These are phyloP conservation scores for Geotrichum ghanense DNA, from an alignment of 805 yeast genomes.

Conservation along the genomic window DNA sequence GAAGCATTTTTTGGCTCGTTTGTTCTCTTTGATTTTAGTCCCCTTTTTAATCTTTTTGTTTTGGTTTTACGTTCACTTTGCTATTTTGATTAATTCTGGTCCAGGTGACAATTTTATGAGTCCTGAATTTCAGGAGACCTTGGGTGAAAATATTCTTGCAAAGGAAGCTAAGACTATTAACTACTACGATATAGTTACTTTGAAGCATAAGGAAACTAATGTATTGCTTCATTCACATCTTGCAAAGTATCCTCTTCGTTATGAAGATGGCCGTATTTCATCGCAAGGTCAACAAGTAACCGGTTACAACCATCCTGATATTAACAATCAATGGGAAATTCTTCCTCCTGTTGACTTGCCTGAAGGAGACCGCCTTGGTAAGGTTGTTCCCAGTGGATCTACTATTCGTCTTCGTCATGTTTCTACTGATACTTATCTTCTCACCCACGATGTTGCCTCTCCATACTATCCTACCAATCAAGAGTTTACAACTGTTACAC, in stretches of 20 bases:
- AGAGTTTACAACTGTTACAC: conserved; percentile 69
- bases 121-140: conserved; percentile 86
- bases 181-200: conserved; percentile 63
- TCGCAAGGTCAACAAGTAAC: conserved; percentile 95
- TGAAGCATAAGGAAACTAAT: conserved; percentile 70
- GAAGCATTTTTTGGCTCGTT: conserved; percentile 67
- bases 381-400: conserved; percentile 58
- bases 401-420: conserved; percentile 70
- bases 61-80: conserved; percentile 90
- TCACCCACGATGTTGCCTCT: conserved; percentile 94
- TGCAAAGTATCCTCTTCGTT: conserved; percentile 72
- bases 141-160: conserved; percentile 73
- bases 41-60: conserved; percentile 75
- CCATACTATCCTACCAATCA: conserved; percentile 87
- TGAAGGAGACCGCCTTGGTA: conserved; percentile 28
- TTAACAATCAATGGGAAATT: conserved; percentile 78
- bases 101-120: conserved; percentile 95
- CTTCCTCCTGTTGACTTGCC: conserved; percentile 46
- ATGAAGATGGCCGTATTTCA: conserved; percentile 92
- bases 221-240: conserved; percentile 77
- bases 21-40: conserved; percentile 55
- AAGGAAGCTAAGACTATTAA: conserved; percentile 59
- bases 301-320: conserved; percentile 38
- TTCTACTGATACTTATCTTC: conserved; percentile 63
- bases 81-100: conserved; percentile 72